Base-by-base conservation (phyloP, 768 basidiomycete genomes). In the Auricularia auricula-judae region DNA sequence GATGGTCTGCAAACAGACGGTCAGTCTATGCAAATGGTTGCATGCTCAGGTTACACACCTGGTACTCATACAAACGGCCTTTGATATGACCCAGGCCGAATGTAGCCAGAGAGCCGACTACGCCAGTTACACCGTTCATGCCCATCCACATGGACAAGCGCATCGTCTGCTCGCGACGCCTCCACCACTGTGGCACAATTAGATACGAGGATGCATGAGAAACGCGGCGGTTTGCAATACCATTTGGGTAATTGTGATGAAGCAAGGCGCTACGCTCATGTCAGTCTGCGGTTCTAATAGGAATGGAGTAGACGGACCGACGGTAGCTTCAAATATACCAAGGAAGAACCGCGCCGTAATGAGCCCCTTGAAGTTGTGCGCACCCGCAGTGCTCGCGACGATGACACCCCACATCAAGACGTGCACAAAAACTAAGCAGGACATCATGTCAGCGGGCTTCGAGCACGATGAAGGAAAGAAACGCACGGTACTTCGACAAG, bases 191-290 rank as follows among this genome's bases (percentile, higher is more conserved):
- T 14, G 21, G 1, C 18, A 16, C 47, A 3, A 18, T 51, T 3
- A 29, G 29, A 29, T 29, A 29, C 29, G 29, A 29, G 29, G 29
- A 2, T 29, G 29, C 29, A 29, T 29, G 29, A 29, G 29, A 29
- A 29, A 29, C 29, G 29, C 2, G 29, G 29, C 29, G 47, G 14
- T 18, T 18, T 14, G 5, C 18, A 16, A 18, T 21, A 51, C 47
- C 78, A 79, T 79, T 63, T 78, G 77, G 29, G 79, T 81, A 62
- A 82, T 76, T 1, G 79, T 76, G 62, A 82, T 79, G 71, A 82
- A 82, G 61, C 76, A 77, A 4, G 80, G 81, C 36, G 80, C 78
- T 78, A 23, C 21, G 47, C 56, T 64, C 51, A 3, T 61, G 21
- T 23, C 56, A 29, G 34, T 59, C 8, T 5, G 29, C 29, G 56